Base-by-base conservation (phyloP, 2,329 filamentous ascomycete species). In the Colletotrichum sp. region DNA sequence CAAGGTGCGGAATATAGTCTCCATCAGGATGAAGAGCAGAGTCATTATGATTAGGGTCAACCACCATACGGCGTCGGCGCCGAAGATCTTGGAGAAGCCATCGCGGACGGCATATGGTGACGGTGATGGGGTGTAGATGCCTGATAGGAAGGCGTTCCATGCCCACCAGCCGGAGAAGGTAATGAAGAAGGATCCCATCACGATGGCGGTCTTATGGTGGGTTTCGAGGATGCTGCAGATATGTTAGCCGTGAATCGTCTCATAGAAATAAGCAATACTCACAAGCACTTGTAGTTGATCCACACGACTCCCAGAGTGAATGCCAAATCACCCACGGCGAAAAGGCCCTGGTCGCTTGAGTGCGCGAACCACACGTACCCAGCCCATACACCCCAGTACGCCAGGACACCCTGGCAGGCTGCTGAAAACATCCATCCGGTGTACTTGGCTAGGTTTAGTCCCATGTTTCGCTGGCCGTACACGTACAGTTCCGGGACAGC, bases 401-500 rank as follows among this genome's bases (percentile, higher is more conserved):
- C 89, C 62, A 96, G 85, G 77, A 95, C 89, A 10, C 95, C 94
- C 83, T 97, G 93, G 8, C 90, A 88, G 0, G 92, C 92, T 1
- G 91, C 95, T 79, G 94, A 92, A 43, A 94, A 88, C 85, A 96
- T 95, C 96, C 96, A 98, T 10, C 90, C 89, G 0, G 93, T 80
- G 80, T 96, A 98, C 75, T 95, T 89, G 61, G 87, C 87, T 77
- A 95, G 88, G 80, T 96, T 96, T 82, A 98, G 93, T 0, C 94
- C 95, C 78, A 84, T 86, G 76, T 91, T 90, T 24, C 90, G 90
- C 84, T 97, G 95, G 6, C 96, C 95, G 77, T 94, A 95, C 13
- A 92, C 92, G 83, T 98, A 98, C 3, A 98, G 89, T 83, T 98
- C 96, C 0, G 96, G 96, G 0, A 98, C 93, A 0, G 96, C 96